Conservation (phyloP, 1,284 basidiomycete genomes). For the Phlebopus sp. region DNA sequence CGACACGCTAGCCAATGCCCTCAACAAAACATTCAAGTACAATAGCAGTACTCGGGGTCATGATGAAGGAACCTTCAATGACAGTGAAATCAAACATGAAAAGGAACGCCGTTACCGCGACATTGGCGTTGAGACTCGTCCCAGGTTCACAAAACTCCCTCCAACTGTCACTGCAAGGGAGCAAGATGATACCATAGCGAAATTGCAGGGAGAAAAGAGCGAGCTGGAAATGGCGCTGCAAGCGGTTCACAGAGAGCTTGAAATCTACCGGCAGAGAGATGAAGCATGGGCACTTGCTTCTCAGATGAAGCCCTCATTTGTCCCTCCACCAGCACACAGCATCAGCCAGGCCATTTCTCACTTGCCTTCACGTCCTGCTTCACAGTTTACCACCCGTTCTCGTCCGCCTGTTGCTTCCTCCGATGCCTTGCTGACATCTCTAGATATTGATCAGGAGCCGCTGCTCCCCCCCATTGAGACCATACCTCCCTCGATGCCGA, state of each 20-base stretch:
- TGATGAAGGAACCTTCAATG: neutral
- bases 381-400: constrained; percentile 9
- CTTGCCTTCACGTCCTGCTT: constrained; percentile 1
- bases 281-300: constrained; percentile 3
- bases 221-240: constrained; percentile 13
- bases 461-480: constrained; percentile 20
- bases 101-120: constrained; percentile 18
- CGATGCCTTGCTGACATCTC: too few relatives aligned
- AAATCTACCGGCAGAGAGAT: constrained; percentile 11
- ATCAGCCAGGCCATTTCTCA: neutral
- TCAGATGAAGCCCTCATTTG: constrained; percentile 13
- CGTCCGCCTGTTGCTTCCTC: constrained; percentile 6
- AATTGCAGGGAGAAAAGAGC: constrained; percentile 19
- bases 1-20: constrained; percentile 24
- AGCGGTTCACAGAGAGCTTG: constrained; percentile 7
- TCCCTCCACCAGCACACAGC: neutral
- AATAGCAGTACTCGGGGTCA: constrained; percentile 18
- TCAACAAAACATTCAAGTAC: constrained; percentile 26
- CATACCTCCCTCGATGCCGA: constrained; percentile 9
- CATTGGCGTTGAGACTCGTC: constrained; percentile 24
- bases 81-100: too few relatives aligned
- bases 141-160: constrained; percentile 19
- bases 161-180: constrained; percentile 2
- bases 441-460: constrained; percentile 1
- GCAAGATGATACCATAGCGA: constrained; percentile 15